These are phyloP conservation scores for Ogataea paraovalis DNA, from an alignment of 805 yeast genomes.

Conservation along the genomic window DNA sequence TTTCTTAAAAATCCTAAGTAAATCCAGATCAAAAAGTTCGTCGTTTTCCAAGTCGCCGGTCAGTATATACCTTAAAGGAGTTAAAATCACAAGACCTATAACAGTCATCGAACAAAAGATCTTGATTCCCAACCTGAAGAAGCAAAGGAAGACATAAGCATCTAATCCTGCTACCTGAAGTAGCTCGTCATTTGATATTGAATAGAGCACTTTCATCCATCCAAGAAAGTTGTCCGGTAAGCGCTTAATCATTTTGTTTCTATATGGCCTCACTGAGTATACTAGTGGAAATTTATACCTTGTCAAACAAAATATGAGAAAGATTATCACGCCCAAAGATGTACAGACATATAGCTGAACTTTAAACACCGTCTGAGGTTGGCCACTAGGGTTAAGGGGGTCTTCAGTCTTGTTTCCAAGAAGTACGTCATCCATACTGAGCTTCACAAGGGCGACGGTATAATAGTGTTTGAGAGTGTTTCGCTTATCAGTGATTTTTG, in stretches of 20 bases:
- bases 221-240: constrained; percentile 48
- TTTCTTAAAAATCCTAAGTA: constrained; percentile 6
- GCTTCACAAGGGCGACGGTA: too few relatives aligned
- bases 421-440: background rate
- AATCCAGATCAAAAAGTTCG: constrained; percentile 4
- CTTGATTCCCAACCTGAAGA: constrained; percentile 52
- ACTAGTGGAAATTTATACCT: constrained; percentile 54
- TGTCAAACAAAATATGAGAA: constrained; percentile 45
- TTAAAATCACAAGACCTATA: constrained; percentile 44
- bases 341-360: constrained; percentile 51
- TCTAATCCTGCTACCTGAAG: constrained; percentile 56
- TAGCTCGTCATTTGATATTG: constrained; percentile 47
- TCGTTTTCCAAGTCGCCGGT: constrained; percentile 46
- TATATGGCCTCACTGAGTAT: constrained; percentile 50
- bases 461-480: too few relatives aligned
- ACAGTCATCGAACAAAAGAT: constrained; percentile 40
- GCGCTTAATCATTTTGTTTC: constrained; percentile 40
- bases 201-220: constrained; percentile 47
- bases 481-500: too few relatives aligned
- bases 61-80: constrained; percentile 49
- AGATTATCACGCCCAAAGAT: constrained; percentile 42
- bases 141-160: constrained; percentile 54
- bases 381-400: constrained; percentile 34
- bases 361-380: constrained; percentile 52
- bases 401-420: constrained; percentile 20